Percentiles rank a stretch among this genome's conserved stretches.
Conservation (phyloP, 768 basidiomycete species). For the Solioccasus polychromus region DNA sequence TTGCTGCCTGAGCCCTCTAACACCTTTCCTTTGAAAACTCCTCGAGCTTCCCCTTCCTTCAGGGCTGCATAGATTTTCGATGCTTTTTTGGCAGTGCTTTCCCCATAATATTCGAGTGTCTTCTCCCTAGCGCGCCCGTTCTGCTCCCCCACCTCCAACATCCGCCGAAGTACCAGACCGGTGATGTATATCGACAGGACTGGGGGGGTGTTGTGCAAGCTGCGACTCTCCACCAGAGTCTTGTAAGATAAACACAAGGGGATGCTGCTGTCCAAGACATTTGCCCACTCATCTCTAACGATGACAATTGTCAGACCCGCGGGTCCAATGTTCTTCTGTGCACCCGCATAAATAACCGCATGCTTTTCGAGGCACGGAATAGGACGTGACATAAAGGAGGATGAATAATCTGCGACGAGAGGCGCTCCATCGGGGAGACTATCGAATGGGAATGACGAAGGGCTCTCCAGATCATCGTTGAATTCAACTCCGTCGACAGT, state of each 20-base stretch:
- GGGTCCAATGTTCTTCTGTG: constrained; percentile 97
- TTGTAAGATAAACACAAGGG: constrained; percentile 84
- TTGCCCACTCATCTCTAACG: constrained; percentile 87
- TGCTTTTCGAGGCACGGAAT: constrained; percentile 87
- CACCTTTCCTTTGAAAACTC: constrained; percentile 71
- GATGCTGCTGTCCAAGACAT: constrained; percentile 65
- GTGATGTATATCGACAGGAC: constrained; percentile 90
- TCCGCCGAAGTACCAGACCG: constrained; percentile 77
- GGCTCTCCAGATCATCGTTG: constrained; percentile 48
- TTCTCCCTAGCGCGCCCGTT: constrained; percentile 40
- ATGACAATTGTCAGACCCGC: constrained; percentile 92
- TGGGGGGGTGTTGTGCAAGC: constrained; percentile 91
- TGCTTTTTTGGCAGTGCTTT: constrained; percentile 68
- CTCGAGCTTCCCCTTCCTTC: constrained; percentile 65
- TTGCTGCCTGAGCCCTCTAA: constrained; percentile 75
- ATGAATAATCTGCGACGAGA: constrained; percentile 93
- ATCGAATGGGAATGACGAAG: constrained; percentile 80
- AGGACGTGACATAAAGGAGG: constrained; percentile 93
- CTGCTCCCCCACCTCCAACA: constrained; percentile 36
- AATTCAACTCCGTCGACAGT: constrained; percentile 96
- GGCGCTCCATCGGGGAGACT: constrained; percentile 61
- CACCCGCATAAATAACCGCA: constrained; percentile 94
- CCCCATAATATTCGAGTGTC: constrained; percentile 63
- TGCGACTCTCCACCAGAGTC: constrained; percentile 68
- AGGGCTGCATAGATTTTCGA: constrained; percentile 73